Conservation (phyloP, 148 eudicot genomes). For the Fagopyrum esculentum region DNA sequence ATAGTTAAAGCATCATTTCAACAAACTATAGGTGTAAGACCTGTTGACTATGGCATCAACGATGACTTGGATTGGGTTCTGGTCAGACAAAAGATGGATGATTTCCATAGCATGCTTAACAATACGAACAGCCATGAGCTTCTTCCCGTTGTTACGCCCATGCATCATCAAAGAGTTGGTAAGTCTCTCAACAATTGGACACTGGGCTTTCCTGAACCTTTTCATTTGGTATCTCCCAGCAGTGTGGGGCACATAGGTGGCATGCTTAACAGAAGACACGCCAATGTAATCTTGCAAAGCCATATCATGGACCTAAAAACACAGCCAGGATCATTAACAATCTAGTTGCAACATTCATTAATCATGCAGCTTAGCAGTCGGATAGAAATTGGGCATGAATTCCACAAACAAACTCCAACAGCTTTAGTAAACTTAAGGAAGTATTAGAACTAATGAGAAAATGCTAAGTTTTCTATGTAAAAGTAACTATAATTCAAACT, state of each 20-base stretch:
- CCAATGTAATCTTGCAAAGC: slow-evolving; percentile 15
- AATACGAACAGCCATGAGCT: slow-evolving; percentile 13
- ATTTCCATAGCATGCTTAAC: slow-evolving; percentile 14
- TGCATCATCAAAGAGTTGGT: slow-evolving; percentile 14
- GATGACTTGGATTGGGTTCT: slow-evolving; percentile 12
- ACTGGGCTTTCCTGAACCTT: slow-evolving; percentile 14
- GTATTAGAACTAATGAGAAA: not conserved
- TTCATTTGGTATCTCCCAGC: slow-evolving; percentile 13
- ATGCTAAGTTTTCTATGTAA: too few species aligned
- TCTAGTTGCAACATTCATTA: not conserved
- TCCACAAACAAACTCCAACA: not conserved
- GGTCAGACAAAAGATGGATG: slow-evolving; percentile 13
- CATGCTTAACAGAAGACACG: slow-evolving; percentile 1
- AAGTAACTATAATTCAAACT: too few species aligned
- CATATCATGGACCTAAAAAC: slow-evolving; percentile 3
- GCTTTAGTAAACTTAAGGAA: not conserved
- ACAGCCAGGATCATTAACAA: not conserved
- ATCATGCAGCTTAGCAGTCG: not conserved
- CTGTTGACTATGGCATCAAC: slow-evolving; percentile 13
- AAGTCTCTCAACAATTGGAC: slow-evolving; percentile 13
- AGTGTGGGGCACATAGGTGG: slow-evolving; percentile 15
- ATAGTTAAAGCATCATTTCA: not conserved
- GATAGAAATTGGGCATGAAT: not conserved
- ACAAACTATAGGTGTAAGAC: not conserved
- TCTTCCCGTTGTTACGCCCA: slow-evolving; percentile 11